Percentiles rank a stretch among this genome's conserved stretches.
Evolutionary conservation across 768 basidiomycete genomes (phyloP).

Genomic region (Podaxis carcinomalis): DNA sequence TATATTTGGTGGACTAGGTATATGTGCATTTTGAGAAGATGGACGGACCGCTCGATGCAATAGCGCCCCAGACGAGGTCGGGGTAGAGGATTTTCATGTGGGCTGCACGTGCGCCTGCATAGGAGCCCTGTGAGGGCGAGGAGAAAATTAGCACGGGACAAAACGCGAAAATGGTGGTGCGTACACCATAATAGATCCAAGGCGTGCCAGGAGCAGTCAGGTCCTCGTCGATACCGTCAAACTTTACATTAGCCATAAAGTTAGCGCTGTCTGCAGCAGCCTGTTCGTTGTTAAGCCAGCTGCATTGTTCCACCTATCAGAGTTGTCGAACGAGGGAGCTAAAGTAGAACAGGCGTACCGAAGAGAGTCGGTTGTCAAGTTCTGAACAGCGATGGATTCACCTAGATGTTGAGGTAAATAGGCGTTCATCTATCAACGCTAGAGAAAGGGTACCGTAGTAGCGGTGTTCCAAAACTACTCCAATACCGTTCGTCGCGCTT

Average conservation of each 20-base stretch:
- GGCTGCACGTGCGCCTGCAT: conserved; percentile 90
- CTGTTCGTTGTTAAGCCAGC: conserved; percentile 89
- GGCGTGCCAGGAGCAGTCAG: conserved; percentile 69
- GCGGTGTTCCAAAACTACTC: conserved; percentile 89
- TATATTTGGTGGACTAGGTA: background rate
- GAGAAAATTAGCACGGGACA: background rate
- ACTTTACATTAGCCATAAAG: conserved; percentile 81
- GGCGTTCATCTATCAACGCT: background rate
- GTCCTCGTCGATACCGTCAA: conserved; percentile 66
- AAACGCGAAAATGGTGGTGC: conserved; percentile 18
- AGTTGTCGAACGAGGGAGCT: background rate
- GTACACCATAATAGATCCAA: conserved; percentile 93
- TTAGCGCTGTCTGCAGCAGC: conserved; percentile 87
- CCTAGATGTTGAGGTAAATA: background rate
- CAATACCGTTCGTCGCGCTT: conserved; percentile 81
- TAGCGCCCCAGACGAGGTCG: conserved; percentile 83
- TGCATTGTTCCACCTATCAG: conserved; percentile 20
- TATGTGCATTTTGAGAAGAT: background rate
- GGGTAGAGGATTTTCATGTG: conserved; percentile 89
- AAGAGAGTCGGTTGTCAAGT: conserved; percentile 17
- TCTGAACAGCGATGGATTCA: conserved; percentile 15
- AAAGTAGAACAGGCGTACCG: conserved; percentile 4
- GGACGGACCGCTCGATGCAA: conserved; percentile 75
- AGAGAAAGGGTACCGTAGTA: conserved; percentile 62
- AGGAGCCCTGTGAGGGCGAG: conserved; percentile 59